Base-by-base conservation (phyloP, 2,329 filamentous ascomycete genomes). In the Claviceps sorghi region DNA sequence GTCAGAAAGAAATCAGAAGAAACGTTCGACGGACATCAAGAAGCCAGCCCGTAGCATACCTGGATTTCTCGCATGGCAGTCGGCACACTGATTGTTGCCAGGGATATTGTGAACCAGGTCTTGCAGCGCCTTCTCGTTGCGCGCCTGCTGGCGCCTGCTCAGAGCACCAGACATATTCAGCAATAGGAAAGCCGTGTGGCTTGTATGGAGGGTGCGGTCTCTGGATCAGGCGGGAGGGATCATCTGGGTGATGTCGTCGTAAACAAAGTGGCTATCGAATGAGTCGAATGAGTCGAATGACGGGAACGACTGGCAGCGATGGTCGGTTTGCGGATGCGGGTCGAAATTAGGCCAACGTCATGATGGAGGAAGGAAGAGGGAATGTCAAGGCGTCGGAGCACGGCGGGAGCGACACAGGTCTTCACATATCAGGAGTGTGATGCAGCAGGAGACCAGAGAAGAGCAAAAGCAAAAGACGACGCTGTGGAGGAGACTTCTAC, bases 61-160 rank as follows among this genome's bases (percentile, higher is more conserved):
- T 81, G 93, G 93, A 69, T 96, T 97, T 67, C 83, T 82, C 55
- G 88, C 84, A 65, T 83, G 79, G 71, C 93, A 98, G 71, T 98
- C 93, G 57, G 93, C 93, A 73, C 93, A 98, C 62, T 82, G 75
- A 66, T 93, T 89, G 73, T 98, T 98, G 54, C 93, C 93, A 9
- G 89, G 80, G 10, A 95, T 61, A 40, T 75, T 81, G 59, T 86
- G 86, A 59, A 97, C 84, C 57, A 98, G 79, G 48, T 97, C 91
- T 64, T 96, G 88, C 59, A 98, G 76, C 52, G 81, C 75, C 66
- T 88, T 88, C 74, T 98, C 93, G 69, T 98, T 96, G 71, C 93
- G 90, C 75, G 86, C 88, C 77, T 96, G 91, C 73, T 96, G 88
- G 71, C 93, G 88, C 78, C 97, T 98, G 76, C 84, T 95, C 67